These are phyloP conservation scores for Trichocladium uniseriatum DNA, from an alignment of 495 filamentous ascomycete genomes.

Conservation along the genomic window DNA sequence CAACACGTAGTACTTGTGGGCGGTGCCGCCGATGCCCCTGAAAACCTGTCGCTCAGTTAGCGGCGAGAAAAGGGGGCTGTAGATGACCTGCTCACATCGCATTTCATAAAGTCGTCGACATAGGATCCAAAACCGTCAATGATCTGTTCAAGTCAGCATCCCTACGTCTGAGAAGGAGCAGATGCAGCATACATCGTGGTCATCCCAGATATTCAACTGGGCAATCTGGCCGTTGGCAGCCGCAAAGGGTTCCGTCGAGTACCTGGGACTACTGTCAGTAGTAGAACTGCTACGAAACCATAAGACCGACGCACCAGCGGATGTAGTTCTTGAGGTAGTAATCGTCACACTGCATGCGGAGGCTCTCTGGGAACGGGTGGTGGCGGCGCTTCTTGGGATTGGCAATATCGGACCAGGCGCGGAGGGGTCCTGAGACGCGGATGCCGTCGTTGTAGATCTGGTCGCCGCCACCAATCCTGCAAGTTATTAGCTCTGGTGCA, in stretches of 20 bases:
- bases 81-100: slow-evolving; percentile 31
- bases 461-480: slow-evolving; percentile 77
- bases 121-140: slow-evolving; percentile 93
- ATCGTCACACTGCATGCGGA: slow-evolving; percentile 72
- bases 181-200: slow-evolving; percentile 53
- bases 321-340: slow-evolving; percentile 90
- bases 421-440: slow-evolving; percentile 69
- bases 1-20: slow-evolving; percentile 84
- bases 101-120: slow-evolving; percentile 88
- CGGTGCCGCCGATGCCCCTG: slow-evolving; percentile 77
- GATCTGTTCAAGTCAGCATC: slow-evolving; percentile 42
- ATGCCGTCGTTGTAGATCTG: slow-evolving; percentile 94
- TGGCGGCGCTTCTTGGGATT: slow-evolving; percentile 77
- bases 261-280: slow-evolving; percentile 26
- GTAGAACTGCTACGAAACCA: background rate
- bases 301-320: slow-evolving; percentile 44
- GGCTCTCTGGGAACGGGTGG: slow-evolving; percentile 61
- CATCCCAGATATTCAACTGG: slow-evolving; percentile 92
- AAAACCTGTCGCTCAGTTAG: slow-evolving; percentile 43
- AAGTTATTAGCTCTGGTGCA: no score
- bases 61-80: no score
- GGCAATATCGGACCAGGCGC: slow-evolving; percentile 65
- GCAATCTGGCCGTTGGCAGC: slow-evolving; percentile 78
- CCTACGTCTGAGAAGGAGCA: background rate
- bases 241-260: slow-evolving; percentile 72